phyloP scores from a whole-genome alignment of 495 filamentous ascomycete species.

The Clohesyomyces aquaticus region DNA sequence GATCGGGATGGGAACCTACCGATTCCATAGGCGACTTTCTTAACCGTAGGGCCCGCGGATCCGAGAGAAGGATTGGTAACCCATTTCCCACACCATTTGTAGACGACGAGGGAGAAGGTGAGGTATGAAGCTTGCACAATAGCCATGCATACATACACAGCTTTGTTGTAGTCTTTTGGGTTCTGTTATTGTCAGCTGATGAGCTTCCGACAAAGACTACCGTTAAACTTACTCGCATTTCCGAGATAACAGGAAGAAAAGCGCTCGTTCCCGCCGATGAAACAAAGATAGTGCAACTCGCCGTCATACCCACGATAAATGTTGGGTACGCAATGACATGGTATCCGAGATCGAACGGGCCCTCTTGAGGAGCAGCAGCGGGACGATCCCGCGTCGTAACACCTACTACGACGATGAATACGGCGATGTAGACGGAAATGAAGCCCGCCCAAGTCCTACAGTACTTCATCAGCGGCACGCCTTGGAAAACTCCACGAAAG shows the following conservation, averaged over 20 bases:
- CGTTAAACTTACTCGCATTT: constrained; percentile 58
- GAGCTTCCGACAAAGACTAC: not conserved
- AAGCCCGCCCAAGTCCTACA: constrained; percentile 53
- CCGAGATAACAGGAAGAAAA: constrained; percentile 77
- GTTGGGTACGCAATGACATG: constrained; percentile 45
- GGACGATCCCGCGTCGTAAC: constrained; percentile 38
- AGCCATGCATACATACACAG: constrained; percentile 65
- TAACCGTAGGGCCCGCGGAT: constrained; percentile 61
- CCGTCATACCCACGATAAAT: constrained; percentile 46
- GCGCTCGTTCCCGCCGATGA: constrained; percentile 63
- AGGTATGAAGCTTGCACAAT: constrained; percentile 72
- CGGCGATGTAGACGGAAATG: constrained; percentile 64
- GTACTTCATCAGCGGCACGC: too few relatives aligned
- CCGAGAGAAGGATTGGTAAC: constrained; percentile 71
- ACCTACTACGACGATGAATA: constrained; percentile 62
- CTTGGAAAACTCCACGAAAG: not conserved
- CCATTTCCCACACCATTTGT: constrained; percentile 67
- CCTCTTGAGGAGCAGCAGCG: constrained; percentile 49
- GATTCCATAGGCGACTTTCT: constrained; percentile 80
- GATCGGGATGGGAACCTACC: constrained; percentile 48
- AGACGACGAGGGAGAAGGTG: constrained; percentile 68
- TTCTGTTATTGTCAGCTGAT: constrained; percentile 39
- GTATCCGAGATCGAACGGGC: constrained; percentile 48
- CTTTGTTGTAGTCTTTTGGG: constrained; percentile 56
- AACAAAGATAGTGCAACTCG: constrained; percentile 25